These are phyloP conservation scores for Taiozyma onychis DNA, from an alignment of 1,139 yeast species.

Conservation along the genomic window DNA sequence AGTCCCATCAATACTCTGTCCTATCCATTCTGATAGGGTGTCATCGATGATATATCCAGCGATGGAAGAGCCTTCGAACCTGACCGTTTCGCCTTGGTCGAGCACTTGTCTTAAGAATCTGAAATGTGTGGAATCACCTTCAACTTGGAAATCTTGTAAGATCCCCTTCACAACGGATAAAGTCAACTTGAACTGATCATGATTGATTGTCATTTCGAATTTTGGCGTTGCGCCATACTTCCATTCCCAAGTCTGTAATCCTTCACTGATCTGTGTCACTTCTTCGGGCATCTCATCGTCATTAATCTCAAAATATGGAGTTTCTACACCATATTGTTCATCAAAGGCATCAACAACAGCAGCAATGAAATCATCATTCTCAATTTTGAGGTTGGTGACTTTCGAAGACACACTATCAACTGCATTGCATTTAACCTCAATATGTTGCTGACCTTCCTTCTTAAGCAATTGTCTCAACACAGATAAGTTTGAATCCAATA, in stretches of 20 bases:
- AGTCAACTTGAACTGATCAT: conserved; percentile 30
- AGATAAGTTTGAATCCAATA: conserved; percentile 59
- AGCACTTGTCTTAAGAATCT: conserved; percentile 29
- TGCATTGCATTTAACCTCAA: conserved; percentile 45
- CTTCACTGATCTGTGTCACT: conserved; percentile 37
- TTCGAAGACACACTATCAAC: conserved; percentile 76
- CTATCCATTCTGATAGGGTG: conserved; percentile 42
- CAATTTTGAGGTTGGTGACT: conserved; percentile 58
- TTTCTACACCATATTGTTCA: conserved; percentile 22
- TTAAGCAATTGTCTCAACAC: conserved; percentile 53
- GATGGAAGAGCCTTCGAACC: conserved; percentile 39
- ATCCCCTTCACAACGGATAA: conserved; percentile 42
- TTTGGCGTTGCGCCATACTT: conserved; percentile 65
- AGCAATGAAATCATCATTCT: conserved; percentile 41
- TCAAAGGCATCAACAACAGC: conserved; percentile 43
- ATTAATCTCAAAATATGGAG: conserved; percentile 1
- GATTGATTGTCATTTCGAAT: conserved; percentile 43
- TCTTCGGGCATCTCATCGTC: conserved; percentile 40
- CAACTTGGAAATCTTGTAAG: conserved; percentile 20
- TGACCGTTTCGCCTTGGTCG: conserved; percentile 26
- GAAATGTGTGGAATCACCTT: conserved; percentile 25
- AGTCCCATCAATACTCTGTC: conserved; percentile 43
- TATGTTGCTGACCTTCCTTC: conserved; percentile 38
- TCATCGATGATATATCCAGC: conserved; percentile 44
- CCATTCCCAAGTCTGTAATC: conserved; percentile 63